Percentiles rank a stretch among this genome's conserved stretches.
Conservation (phyloP, 768 basidiomycete species). For the Melanogaster broomeanus region DNA sequence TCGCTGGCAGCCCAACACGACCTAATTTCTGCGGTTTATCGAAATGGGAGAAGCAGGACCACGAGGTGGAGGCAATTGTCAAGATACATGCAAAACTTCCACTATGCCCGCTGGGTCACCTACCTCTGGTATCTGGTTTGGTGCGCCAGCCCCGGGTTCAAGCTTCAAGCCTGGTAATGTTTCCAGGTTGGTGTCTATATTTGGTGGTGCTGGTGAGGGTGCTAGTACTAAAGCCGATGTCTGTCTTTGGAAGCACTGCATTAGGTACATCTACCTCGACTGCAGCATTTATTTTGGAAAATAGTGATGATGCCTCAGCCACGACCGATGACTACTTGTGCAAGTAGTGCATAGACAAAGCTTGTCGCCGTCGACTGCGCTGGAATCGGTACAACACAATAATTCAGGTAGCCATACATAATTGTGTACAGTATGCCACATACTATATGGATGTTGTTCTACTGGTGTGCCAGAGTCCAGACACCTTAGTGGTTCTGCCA, state of each 20-base stretch:
- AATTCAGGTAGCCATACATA: too few relatives aligned
- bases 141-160: constrained; percentile 13
- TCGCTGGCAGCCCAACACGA: constrained; percentile 59
- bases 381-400: too few relatives aligned
- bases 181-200: too few relatives aligned
- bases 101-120: constrained; percentile 18
- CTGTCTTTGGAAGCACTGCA: constrained; percentile 8
- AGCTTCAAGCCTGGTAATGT: constrained; percentile 15
- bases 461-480: too few relatives aligned
- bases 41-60: constrained; percentile 86
- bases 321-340: constrained; percentile 3
- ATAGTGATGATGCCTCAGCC: constrained; percentile 12
- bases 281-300: constrained; percentile 16
- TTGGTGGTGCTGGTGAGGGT: too few relatives aligned
- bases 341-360: constrained; percentile 22
- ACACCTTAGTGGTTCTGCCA: too few relatives aligned
- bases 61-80: constrained; percentile 78
- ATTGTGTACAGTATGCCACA: too few relatives aligned
- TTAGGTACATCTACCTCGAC: constrained; percentile 9
- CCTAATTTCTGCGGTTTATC: constrained; percentile 52
- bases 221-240: too few relatives aligned
- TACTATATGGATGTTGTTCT: too few relatives aligned
- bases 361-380: too few relatives aligned
- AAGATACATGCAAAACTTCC: constrained; percentile 55
- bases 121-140: constrained; percentile 19